Percentiles rank a stretch among this genome's conserved stretches.
Conservation (phyloP, 2,329 filamentous ascomycete species). For the Penicillium sp. region DNA sequence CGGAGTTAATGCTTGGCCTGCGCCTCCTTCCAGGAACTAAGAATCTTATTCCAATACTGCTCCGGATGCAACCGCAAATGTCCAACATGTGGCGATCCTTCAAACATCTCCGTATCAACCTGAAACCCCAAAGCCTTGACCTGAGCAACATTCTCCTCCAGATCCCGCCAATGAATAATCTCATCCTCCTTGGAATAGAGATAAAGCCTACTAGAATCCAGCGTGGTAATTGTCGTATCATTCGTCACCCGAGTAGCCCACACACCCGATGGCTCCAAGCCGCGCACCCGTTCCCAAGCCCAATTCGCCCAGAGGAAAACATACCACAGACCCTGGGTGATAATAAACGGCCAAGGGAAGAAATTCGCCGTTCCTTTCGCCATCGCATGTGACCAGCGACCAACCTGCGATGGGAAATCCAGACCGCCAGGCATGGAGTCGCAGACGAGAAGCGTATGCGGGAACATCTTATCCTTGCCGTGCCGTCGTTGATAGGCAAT, state of each 20-base stretch:
- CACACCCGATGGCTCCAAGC: constrained; percentile 15
- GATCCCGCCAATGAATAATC: constrained; percentile 23
- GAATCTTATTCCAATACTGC: constrained; percentile 51
- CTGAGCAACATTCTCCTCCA: constrained; percentile 21
- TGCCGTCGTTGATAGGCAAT: constrained; percentile 44
- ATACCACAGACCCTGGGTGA: constrained; percentile 49
- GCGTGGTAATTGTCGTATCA: constrained; percentile 8
- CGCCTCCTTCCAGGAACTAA: constrained; percentile 17
- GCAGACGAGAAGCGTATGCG: constrained; percentile 48
- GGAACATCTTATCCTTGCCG: constrained; percentile 35
- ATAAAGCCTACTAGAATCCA: constrained; percentile 16
- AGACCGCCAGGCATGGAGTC: constrained; percentile 55
- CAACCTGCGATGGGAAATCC: constrained; percentile 30
- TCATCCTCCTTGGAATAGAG: constrained; percentile 26
- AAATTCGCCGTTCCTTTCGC: constrained; percentile 45
- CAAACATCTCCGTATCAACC: constrained; percentile 51
- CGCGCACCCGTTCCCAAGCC: constrained; percentile 16
- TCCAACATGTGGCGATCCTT: constrained; percentile 57
- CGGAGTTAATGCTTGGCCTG: background rate
- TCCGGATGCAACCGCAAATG: constrained; percentile 56
- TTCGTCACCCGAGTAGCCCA: constrained; percentile 20
- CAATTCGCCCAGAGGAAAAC: constrained; percentile 41
- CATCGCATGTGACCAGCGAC: constrained; percentile 53
- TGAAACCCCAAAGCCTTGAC: constrained; percentile 45
- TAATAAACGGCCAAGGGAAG: constrained; percentile 44